These are phyloP conservation scores for Elongisporangium undulatum DNA, from an alignment of 352 stramenopile genomes.

Conservation along the genomic window DNA sequence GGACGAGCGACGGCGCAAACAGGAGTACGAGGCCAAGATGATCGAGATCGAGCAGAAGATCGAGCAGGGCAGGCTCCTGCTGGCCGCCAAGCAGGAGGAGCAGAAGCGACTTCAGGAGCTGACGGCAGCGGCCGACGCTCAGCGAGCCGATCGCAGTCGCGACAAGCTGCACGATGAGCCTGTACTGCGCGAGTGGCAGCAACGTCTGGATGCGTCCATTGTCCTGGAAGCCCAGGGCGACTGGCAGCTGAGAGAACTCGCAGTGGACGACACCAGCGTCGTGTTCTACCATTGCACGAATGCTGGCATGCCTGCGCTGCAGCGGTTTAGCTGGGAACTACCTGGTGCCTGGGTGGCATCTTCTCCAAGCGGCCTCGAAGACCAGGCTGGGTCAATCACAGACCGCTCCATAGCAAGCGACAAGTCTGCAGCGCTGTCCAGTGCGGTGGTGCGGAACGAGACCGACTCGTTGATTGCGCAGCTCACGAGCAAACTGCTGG, in stretches of 20 bases:
- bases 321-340: constrained; percentile 47
- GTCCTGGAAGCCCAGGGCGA: constrained; percentile 40
- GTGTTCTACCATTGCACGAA: constrained; percentile 73
- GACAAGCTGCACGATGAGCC: constrained; percentile 11
- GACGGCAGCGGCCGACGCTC: constrained; percentile 16
- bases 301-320: constrained; percentile 24
- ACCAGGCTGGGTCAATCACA: not conserved
- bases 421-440: not conserved
- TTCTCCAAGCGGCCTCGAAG: not conserved
- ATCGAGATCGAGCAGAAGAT: constrained; percentile 68
- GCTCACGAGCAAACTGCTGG: constrained; percentile 26
- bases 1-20: constrained; percentile 29
- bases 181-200: constrained; percentile 38
- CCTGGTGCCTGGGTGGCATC: constrained; percentile 22
- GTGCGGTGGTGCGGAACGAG: not conserved
- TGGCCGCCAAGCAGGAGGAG: constrained; percentile 61
- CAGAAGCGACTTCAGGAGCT: constrained; percentile 55
- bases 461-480: constrained; percentile 9
- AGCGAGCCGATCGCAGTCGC: constrained; percentile 5
- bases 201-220: constrained; percentile 33
- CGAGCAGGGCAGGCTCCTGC: constrained; percentile 37
- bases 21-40: constrained; percentile 51
- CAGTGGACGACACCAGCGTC: constrained; percentile 34
- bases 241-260: constrained; percentile 64
- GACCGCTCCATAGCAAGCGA: not conserved